A percentile compares a stretch with the other conserved stretches of the same genome.
phyloP scores from a whole-genome alignment of 345 rosid species.

The Gossypium australe region DNA sequence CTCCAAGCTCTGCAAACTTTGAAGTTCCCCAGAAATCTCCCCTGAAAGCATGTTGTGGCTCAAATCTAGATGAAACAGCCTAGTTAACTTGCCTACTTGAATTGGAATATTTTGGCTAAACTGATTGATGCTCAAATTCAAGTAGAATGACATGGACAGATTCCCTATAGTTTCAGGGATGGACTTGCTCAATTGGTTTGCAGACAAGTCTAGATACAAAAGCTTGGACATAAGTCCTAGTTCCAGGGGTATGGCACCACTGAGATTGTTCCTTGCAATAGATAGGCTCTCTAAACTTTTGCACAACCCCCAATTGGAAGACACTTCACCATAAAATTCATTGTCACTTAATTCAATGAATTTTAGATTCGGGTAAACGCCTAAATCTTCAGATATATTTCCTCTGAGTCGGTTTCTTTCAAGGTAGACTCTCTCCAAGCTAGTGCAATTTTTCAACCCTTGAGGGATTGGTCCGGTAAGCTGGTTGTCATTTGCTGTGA shows the following conservation, averaged over 20 bases:
- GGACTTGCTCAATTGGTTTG: constrained; percentile 12
- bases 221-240: constrained; percentile 19
- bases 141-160: constrained; percentile 16
- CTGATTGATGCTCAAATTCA: constrained; percentile 32
- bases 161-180: constrained; percentile 21
- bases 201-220: constrained; percentile 28
- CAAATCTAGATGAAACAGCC: constrained; percentile 22
- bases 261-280: constrained; percentile 20
- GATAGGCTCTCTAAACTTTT: not conserved
- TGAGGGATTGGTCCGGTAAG: not conserved
- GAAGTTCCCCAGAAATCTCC: constrained; percentile 22
- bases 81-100: constrained; percentile 24
- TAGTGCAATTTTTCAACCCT: not conserved
- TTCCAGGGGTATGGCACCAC: constrained; percentile 24
- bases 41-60: constrained; percentile 35
- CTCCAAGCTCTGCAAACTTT: constrained; percentile 19
- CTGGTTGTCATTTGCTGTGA: constrained; percentile 1
- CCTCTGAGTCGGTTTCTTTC: not conserved
- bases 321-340: constrained; percentile 14
- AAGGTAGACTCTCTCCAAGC: not conserved
- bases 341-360: constrained; percentile 1
- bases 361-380: not conserved
- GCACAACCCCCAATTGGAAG: constrained; percentile 2
- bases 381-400: constrained; percentile 6
- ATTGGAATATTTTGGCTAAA: constrained; percentile 26